Evolutionary conservation across 1,284 basidiomycete genomes (phyloP), one percentile per base, ranked within the genome.

Genomic region (Malassezia dermatis): DNA sequence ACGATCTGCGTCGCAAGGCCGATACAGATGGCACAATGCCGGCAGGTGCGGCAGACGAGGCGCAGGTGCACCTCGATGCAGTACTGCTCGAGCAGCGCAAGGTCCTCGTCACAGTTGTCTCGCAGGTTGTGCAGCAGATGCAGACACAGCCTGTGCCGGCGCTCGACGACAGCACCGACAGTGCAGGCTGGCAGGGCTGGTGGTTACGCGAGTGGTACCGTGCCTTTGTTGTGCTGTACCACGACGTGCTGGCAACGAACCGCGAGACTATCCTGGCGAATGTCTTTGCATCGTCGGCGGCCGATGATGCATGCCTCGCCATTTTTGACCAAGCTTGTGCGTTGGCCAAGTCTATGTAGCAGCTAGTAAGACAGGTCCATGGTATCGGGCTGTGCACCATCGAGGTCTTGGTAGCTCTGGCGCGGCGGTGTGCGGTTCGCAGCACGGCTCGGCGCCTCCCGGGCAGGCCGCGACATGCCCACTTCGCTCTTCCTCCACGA

Each of bases 1-100:
- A 64, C 17, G 53, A 58, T 13, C 62, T 63, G 1, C 37, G 59
- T 37, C 51, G 63, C 1, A 51, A 58, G 6, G 64, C 67, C 30
- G 63, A 63, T n/a, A 60, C 42, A 21, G 64, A 66, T 28, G 21
- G 44, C 5, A 35, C 37, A 6, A 15, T 19, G 37, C 24, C 34
- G n/a, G 35, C 35, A 1, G 65, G 68, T 31, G 13, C 49, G 12
- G 19, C 41, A 1, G 47, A 52, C 12, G 56, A 53, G 37, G 48
- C 54, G 32, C 48, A 57, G 17, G 45, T 63, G 8, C 64, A 58
- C 34, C 60, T 71, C 19, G 67, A 69, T 23, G 63, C 71, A 12
- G 64, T 75, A 59, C 51, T 57, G 30, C 45, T 45, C 30, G 72
- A 75, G 54, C 72, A 73, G 54, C 57, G 72, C 7, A 70, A 70